These are phyloP conservation scores for Sindora glabra DNA, from an alignment of 306 rosid species.

Conservation along the genomic window DNA sequence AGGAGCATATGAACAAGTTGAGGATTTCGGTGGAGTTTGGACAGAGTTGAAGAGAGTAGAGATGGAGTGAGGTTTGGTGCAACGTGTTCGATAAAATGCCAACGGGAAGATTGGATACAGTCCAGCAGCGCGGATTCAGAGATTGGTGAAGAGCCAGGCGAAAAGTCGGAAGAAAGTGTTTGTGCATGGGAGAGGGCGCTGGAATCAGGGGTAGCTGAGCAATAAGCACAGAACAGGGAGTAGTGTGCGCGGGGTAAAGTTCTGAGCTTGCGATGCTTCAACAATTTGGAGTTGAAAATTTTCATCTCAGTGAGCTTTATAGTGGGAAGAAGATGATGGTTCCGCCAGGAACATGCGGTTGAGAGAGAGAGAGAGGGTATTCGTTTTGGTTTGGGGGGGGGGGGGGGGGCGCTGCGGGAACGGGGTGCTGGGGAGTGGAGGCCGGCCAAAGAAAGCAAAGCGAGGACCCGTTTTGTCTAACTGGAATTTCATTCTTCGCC, in stretches of 20 bases:
- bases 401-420: not conserved
- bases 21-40: conserved; percentile 41
- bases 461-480: too few species aligned
- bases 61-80: conserved; percentile 39
- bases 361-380: not conserved
- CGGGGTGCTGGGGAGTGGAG: not conserved
- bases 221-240: not conserved
- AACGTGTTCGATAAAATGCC: conserved; percentile 75
- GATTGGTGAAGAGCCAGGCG: conserved; percentile 14
- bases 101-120: conserved; percentile 56
- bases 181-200: conserved; percentile 10
- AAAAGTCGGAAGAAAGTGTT: conserved; percentile 15
- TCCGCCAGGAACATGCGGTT: not conserved
- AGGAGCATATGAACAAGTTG: conserved; percentile 34
- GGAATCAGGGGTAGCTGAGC: conserved; percentile 17
- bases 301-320: conserved; percentile 23
- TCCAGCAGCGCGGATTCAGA: conserved; percentile 25
- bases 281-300: not conserved
- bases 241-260: not conserved
- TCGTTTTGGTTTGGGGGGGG: too few species aligned
- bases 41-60: conserved; percentile 37
- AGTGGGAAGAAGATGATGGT: not conserved
- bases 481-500: too few species aligned
- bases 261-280: conserved; percentile 13
- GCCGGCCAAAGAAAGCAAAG: too few species aligned